These are phyloP conservation scores for Sugiyamaella japonica DNA, from an alignment of 1,139 yeast species.

Conservation along the genomic window DNA sequence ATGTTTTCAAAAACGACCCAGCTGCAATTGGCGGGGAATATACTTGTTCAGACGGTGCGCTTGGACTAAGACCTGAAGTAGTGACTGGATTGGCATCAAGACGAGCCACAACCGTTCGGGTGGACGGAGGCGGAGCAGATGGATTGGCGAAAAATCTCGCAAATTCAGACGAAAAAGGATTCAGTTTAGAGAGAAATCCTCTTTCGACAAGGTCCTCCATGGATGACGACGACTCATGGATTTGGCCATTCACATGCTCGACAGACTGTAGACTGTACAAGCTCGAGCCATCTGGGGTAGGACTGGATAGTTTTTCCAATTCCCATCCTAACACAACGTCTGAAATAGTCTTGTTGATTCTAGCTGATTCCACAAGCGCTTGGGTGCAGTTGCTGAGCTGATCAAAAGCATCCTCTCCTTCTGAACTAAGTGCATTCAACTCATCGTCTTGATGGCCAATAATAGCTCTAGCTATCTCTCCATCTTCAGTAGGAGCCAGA, in stretches of 20 bases:
- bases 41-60: background rate
- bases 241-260: background rate
- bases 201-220: background rate
- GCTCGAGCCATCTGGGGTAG: background rate
- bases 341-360: slow-evolving; percentile 7
- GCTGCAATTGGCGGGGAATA: background rate
- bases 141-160: slow-evolving; percentile 3
- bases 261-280: background rate
- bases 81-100: no score
- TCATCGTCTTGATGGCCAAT: background rate
- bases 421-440: background rate
- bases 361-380: background rate
- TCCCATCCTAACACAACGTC: background rate
- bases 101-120: background rate
- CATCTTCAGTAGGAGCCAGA: slow-evolving; percentile 14
- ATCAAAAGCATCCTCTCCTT: background rate
- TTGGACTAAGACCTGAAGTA: background rate
- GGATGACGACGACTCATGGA: background rate
- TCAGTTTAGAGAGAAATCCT: slow-evolving; percentile 9
- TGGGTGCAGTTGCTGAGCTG: slow-evolving; percentile 9
- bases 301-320: background rate
- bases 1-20: background rate
- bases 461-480: slow-evolving; percentile 4
- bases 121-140: background rate
- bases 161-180: slow-evolving; percentile 11